Evolutionary conservation across 768 basidiomycete species (phyloP), one percentile per base, ranked within the genome.

Genomic region (Hypholoma fasciculare): DNA sequence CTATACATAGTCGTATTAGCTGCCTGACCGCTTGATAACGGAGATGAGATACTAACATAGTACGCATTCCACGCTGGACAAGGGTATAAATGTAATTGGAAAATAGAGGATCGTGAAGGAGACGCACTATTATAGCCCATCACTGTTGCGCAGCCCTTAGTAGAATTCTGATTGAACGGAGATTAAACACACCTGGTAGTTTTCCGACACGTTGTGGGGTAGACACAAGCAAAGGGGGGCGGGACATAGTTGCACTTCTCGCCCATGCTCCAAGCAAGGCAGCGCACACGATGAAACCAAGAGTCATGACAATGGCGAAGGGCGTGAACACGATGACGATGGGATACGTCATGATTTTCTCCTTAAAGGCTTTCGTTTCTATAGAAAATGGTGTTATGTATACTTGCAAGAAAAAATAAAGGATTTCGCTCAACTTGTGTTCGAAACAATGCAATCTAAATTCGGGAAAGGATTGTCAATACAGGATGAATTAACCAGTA

Each of bases 51-150:
- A 20, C 78, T 52, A 55, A 85, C 83, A 59, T 80, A 75, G 65
- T 82, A 85, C 2, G 83, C 84, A 62, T 87, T 86, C 85, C 85
- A 87, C 7, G 85, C 85, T 86, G 8, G 47, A 20, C 27, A 17
- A 39, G 36, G 48, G 8, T 11, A 44, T 20, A 40, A 43, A 39
- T 12, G 19, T 36, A 50, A 49, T 47, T 30, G 4, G 34, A 9
- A 43, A 20, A 27, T 26, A 44, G 27, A 17, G 12, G 16, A 36
- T 54, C 16, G 40, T 7, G 5, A 19, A 3, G 5, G 36, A 11
- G 12, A 70, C 81, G 63, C 58, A 85, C 83, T 86, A 58, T 86
- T 86, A 58, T 80, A 86, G 4, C 83, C 84, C 77, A 86, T 76
- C 20, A 78, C 84, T 85, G 40, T 1, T 12, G 16, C 3, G 51